These are phyloP conservation scores for Ophiocytium majus DNA, from an alignment of 352 stramenopile genomes.

Conservation along the genomic window DNA sequence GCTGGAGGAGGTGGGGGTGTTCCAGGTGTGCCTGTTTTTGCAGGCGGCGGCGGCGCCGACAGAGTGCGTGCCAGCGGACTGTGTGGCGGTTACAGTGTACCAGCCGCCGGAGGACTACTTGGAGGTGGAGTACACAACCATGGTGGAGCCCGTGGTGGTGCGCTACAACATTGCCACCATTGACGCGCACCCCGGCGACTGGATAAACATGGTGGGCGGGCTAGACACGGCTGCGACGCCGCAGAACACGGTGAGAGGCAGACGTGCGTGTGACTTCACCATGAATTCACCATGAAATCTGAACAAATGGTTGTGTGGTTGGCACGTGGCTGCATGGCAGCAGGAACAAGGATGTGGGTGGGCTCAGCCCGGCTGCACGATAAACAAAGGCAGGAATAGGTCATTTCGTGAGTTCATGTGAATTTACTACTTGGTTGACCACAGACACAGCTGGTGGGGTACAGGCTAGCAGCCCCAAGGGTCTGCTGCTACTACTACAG, in stretches of 20 bases:
- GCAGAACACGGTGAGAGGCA: not conserved
- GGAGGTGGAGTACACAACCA: not conserved
- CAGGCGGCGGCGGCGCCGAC: too few species aligned
- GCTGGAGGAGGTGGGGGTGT: not conserved
- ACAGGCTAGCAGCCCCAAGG: too few species aligned
- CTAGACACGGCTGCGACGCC: not conserved
- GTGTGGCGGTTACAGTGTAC: not conserved
- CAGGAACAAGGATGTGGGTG: too few species aligned
- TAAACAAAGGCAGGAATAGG: not conserved
- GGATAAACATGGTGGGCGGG: not conserved
- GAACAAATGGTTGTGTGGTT: too few species aligned
- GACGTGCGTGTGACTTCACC: too few species aligned
- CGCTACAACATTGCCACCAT: not conserved
- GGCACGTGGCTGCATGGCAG: too few species aligned
- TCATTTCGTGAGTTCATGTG: too few species aligned
- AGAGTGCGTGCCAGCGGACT: not conserved
- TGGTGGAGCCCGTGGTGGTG: not conserved
- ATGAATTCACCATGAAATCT: too few species aligned
- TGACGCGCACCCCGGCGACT: conserved; percentile 3
- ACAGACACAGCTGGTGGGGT: too few species aligned
- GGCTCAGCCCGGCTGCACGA: too few species aligned
- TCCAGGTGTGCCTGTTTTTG: not conserved
- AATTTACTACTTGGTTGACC: too few species aligned
- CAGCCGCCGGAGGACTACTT: conserved; percentile 8
- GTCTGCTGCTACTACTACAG: too few species aligned